Percentiles rank a stretch among this genome's conserved stretches.
These are phyloP conservation scores for Ophiostoma tasmaniense DNA, from an alignment of 2,329 filamentous ascomycete species.

Conservation along the genomic window DNA sequence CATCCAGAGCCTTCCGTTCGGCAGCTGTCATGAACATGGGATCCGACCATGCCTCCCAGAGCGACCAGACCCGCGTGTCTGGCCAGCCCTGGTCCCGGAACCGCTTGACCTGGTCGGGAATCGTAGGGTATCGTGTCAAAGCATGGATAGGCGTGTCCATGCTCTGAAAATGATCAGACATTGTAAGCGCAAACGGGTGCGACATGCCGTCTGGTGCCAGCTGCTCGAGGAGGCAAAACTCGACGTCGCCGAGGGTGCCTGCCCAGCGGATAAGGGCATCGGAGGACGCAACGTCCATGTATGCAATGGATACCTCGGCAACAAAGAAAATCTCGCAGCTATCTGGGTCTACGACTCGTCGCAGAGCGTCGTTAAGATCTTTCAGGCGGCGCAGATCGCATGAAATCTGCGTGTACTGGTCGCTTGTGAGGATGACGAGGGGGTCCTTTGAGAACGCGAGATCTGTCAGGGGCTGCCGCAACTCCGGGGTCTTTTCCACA, in stretches of 20 bases:
- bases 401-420: conserved; percentile 68
- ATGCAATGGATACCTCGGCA: conserved; percentile 85
- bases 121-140: conserved; percentile 58
- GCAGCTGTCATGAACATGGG: conserved; percentile 52
- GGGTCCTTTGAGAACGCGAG: conserved; percentile 34
- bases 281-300: conserved; percentile 68
- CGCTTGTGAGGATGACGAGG: conserved; percentile 52
- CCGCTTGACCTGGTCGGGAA: conserved; percentile 57
- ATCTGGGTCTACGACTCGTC: conserved; percentile 47
- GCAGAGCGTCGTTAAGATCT: conserved; percentile 51
- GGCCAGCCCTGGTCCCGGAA: conserved; percentile 64
- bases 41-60: conserved; percentile 79
- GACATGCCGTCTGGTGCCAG: conserved; percentile 67
- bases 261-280: conserved; percentile 72
- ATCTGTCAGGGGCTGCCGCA: conserved; percentile 44
- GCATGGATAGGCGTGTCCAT: conserved; percentile 70
- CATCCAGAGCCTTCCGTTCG: conserved; percentile 56
- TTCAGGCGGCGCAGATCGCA: conserved; percentile 68
- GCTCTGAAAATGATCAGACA: conserved; percentile 77
- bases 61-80: conserved; percentile 51
- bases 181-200: conserved; percentile 79
- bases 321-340: conserved; percentile 64
- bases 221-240: conserved; percentile 83
- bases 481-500: conserved; percentile 54
- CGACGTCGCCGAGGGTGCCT: conserved; percentile 50